Conservation (phyloP, 2,329 filamentous ascomycete genomes). For the Cladophialophora exuberans region DNA sequence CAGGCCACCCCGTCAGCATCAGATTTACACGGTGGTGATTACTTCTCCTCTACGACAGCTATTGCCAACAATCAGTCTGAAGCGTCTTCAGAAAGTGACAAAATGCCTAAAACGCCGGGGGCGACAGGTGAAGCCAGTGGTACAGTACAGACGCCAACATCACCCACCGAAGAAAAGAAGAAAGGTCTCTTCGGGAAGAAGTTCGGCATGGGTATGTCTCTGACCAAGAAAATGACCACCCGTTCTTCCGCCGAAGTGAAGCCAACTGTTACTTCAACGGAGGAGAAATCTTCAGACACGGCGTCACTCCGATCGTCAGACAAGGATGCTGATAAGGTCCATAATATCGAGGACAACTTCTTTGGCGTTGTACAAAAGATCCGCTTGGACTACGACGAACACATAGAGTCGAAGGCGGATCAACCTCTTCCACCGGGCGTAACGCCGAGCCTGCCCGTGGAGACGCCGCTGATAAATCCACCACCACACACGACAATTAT, state of each 20-base stretch:
- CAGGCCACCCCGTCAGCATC: conserved; percentile 59
- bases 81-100: conserved; percentile 52
- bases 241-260: conserved; percentile 71
- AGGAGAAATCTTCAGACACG: conserved; percentile 72
- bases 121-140: conserved; percentile 34
- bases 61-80: conserved; percentile 52
- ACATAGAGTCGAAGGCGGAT: conserved; percentile 42
- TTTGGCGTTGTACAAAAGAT: conserved; percentile 51
- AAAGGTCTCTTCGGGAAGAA: conserved; percentile 78
- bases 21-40: conserved; percentile 55
- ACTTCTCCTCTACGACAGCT: conserved; percentile 69
- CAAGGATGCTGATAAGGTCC: conserved; percentile 50
- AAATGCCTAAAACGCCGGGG: conserved; percentile 51
- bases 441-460: conserved; percentile 46
- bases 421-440: conserved; percentile 45
- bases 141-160: conserved; percentile 51
- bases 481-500: conserved; percentile 60
- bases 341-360: conserved; percentile 48
- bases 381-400: conserved; percentile 50
- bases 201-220: conserved; percentile 73
- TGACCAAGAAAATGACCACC: conserved; percentile 77
- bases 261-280: conserved; percentile 64
- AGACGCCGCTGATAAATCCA: conserved; percentile 49
- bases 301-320: conserved; percentile 56
- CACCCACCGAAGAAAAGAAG: conserved; percentile 65